Evolutionary conservation across 2,329 filamentous ascomycete species (phyloP).

Genomic region (Clonostachys sp.): DNA sequence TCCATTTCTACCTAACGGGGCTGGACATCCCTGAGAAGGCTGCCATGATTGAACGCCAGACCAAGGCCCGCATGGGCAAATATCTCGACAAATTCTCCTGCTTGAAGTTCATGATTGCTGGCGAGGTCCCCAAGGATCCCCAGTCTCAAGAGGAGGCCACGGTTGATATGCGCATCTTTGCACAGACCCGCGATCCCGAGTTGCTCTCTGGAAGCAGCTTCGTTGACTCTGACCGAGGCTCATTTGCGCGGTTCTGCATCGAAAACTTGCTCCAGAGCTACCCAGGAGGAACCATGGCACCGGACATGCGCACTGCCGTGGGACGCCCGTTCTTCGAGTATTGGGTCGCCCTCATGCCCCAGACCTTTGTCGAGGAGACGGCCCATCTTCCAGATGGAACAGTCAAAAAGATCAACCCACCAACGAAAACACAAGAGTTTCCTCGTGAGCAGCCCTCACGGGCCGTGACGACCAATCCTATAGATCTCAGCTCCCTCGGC

Average conservation of each 20-base stretch:
- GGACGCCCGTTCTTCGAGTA: slow-evolving; percentile 15
- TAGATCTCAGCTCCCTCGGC: slow-evolving; percentile 9
- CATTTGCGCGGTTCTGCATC: slow-evolving; percentile 10
- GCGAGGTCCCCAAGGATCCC: slow-evolving; percentile 28
- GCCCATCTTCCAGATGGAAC: slow-evolving; percentile 7
- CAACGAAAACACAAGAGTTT: slow-evolving; percentile 8
- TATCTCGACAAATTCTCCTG: slow-evolving; percentile 26
- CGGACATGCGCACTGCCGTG: slow-evolving; percentile 28
- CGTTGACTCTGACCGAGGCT: slow-evolving; percentile 23
- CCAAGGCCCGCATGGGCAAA: slow-evolving; percentile 14
- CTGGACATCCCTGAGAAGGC: slow-evolving; percentile 34
- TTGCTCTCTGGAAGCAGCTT: slow-evolving; percentile 31
- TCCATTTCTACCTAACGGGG: slow-evolving; percentile 32
- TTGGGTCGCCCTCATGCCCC: slow-evolving; percentile 15
- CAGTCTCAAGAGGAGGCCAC: slow-evolving; percentile 35
- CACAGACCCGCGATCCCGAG: slow-evolving; percentile 34
- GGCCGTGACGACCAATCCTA: slow-evolving; percentile 9
- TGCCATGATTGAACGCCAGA: slow-evolving; percentile 31
- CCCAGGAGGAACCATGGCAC: slow-evolving; percentile 32
- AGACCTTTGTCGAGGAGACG: slow-evolving; percentile 8
- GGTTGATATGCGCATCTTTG: slow-evolving; percentile 37
- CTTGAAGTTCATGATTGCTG: slow-evolving; percentile 21
- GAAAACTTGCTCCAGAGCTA: slow-evolving; percentile 27
- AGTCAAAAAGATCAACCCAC: slow-evolving; percentile 8
- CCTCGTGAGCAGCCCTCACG: slow-evolving; percentile 8